These are phyloP conservation scores for Candida endomychidarum DNA, from an alignment of 805 yeast genomes.

Conservation along the genomic window DNA sequence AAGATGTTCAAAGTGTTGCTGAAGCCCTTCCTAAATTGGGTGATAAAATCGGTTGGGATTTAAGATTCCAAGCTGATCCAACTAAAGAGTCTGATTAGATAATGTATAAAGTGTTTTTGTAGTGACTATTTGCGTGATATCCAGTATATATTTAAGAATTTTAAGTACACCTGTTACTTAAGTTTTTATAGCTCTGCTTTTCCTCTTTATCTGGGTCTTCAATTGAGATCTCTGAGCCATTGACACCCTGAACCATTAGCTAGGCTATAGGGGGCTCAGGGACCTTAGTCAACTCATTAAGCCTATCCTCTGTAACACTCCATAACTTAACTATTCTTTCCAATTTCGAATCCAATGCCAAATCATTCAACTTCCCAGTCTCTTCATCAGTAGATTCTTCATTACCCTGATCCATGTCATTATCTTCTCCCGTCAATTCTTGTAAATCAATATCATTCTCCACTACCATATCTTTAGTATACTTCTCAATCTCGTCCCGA, in stretches of 20 bases:
- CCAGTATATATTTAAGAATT: too few species aligned
- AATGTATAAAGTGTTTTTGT: too few species aligned
- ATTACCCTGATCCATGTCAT: slow-evolving; percentile 16
- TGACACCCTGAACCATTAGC: too few species aligned
- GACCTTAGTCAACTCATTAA: slow-evolving; percentile 33
- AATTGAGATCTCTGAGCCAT: too few species aligned
- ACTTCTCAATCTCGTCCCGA: slow-evolving; percentile 11
- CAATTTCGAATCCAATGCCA: slow-evolving; percentile 40
- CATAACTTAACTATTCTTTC: slow-evolving; percentile 59
- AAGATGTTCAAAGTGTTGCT: slow-evolving; percentile 97
- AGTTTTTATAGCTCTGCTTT: too few species aligned
- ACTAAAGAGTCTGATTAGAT: too few species aligned
- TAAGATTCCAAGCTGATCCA: slow-evolving; percentile 71
- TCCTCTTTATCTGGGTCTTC: too few species aligned
- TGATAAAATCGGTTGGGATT: slow-evolving; percentile 91
- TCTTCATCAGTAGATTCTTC: slow-evolving; percentile 22
- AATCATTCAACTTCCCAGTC: slow-evolving; percentile 19
- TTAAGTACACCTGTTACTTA: too few species aligned
- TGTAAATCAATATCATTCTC: slow-evolving; percentile 3
- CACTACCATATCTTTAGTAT: slow-evolving; percentile 2
- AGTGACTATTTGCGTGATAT: too few species aligned
- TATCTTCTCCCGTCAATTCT: slow-evolving; percentile 6
- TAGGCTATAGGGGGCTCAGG: too few species aligned
- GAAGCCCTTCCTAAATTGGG: slow-evolving; percentile 89
- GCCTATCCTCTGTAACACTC: slow-evolving; percentile 62